Conservation (phyloP, 331 rosid genomes). For the Dryas integrifolia region DNA sequence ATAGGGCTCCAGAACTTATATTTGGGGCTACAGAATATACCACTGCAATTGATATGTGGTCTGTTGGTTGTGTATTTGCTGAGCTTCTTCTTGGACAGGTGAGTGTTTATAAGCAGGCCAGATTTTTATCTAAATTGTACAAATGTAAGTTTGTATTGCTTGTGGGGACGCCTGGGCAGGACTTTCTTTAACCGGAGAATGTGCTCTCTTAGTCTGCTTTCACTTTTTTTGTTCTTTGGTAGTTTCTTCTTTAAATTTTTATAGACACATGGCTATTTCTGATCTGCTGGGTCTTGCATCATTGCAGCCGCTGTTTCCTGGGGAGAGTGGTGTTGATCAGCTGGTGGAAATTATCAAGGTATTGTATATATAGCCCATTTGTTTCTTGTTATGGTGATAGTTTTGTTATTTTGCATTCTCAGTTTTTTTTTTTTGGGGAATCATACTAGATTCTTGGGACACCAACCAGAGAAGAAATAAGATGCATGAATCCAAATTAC, state of each 20-base stretch:
- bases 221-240: not conserved
- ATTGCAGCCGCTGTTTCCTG: conserved; percentile 94
- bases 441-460: conserved; percentile 66
- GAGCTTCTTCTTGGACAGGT: conserved; percentile 99
- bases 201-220: not conserved
- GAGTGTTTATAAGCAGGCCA: conserved; percentile 9
- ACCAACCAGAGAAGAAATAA: conserved; percentile 90
- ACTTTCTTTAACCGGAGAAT: not conserved
- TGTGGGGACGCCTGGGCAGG: not conserved
- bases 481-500: conserved; percentile 94
- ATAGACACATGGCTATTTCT: conserved; percentile 5
- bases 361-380: not conserved
- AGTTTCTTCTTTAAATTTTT: not conserved
- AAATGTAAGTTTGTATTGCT: not conserved
- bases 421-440: conserved; percentile 18
- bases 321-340: conserved; percentile 98
- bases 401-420: conserved; percentile 28
- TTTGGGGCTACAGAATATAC: conserved; percentile 98
- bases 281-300: conserved; percentile 29
- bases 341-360: conserved; percentile 96
- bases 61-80: conserved; percentile 90
- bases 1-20: conserved; percentile 97
- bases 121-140: not conserved
- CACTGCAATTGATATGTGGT: conserved; percentile 95
- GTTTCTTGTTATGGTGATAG: conserved; percentile 11